These are phyloP conservation scores for Geotrichum armillariae DNA, from an alignment of 1,139 yeast genomes.

Conservation along the genomic window DNA sequence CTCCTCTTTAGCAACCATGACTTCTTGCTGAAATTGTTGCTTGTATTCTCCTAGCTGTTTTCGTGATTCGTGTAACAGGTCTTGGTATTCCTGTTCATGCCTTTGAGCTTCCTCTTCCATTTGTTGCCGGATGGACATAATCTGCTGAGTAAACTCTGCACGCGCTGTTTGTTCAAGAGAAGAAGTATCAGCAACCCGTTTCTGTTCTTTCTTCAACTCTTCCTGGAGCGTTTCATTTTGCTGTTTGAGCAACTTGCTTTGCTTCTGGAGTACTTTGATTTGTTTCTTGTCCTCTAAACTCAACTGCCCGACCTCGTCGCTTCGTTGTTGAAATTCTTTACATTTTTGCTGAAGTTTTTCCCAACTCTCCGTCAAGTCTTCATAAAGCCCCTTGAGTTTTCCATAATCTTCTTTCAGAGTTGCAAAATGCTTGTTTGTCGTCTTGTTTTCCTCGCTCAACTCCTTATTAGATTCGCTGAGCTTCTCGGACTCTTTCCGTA, in stretches of 20 bases:
- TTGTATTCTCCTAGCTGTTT: too few relatives aligned
- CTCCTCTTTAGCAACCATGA: too few relatives aligned
- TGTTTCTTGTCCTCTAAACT: background rate
- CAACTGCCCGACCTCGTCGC: too few relatives aligned
- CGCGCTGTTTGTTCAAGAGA: background rate
- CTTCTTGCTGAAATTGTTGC: too few relatives aligned
- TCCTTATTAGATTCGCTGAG: slow-evolving; percentile 18
- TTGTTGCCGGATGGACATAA: background rate
- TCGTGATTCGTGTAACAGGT: too few relatives aligned
- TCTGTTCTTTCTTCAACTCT: background rate
- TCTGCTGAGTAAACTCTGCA: background rate
- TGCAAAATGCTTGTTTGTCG: too few relatives aligned
- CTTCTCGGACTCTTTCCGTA: slow-evolving; percentile 23
- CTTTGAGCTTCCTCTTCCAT: too few relatives aligned
- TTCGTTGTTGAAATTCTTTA: too few relatives aligned
- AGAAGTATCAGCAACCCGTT: background rate
- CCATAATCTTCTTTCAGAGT: too few relatives aligned
- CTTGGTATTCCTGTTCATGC: too few relatives aligned
- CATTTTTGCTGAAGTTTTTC: too few relatives aligned
- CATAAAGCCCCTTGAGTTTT: background rate
- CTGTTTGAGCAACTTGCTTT: background rate
- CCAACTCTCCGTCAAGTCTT: background rate
- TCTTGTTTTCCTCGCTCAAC: too few relatives aligned
- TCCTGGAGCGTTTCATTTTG: background rate
- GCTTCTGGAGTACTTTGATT: background rate